phyloP scores from a whole-genome alignment of 805 yeast genomes.

The Kluyveromyces siamensis region DNA sequence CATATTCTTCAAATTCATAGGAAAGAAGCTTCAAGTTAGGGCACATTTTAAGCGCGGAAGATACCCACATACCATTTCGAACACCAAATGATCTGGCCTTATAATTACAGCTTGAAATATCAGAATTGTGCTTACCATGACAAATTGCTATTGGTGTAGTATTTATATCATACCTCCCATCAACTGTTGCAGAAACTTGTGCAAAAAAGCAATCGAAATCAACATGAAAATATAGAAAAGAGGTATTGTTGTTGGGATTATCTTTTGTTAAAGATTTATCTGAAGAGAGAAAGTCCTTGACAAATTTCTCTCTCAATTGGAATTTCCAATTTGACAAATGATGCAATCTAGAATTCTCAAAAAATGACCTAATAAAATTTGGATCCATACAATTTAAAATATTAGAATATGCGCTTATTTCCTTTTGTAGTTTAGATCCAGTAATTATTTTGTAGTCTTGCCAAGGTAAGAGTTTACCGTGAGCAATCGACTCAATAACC shows the following conservation, averaged over 20 bases:
- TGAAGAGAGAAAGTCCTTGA: slow-evolving; percentile 35
- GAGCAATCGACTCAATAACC: slow-evolving; percentile 58
- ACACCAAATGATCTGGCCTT: slow-evolving; percentile 74
- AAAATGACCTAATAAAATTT: slow-evolving; percentile 59
- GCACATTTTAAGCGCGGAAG: slow-evolving; percentile 53
- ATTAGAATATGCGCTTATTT: slow-evolving; percentile 18
- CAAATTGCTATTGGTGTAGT: slow-evolving; percentile 54
- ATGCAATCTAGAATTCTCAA: slow-evolving; percentile 76
- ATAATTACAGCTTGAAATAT: slow-evolving; percentile 88
- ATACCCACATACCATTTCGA: slow-evolving; percentile 84
- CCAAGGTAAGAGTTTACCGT: slow-evolving; percentile 54
- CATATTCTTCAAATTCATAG: slow-evolving; percentile 71
- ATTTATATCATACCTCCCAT: slow-evolving; percentile 33
- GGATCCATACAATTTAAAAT: slow-evolving; percentile 64
- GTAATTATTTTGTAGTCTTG: slow-evolving; percentile 46
- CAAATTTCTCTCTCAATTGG: slow-evolving; percentile 53
- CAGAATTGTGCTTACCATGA: slow-evolving; percentile 45
- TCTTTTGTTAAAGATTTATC: slow-evolving; percentile 7
- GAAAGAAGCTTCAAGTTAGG: slow-evolving; percentile 56
- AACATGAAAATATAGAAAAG: slow-evolving; percentile 52
- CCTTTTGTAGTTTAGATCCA: background rate
- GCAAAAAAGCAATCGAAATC: slow-evolving; percentile 96
- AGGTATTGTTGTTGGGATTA: slow-evolving; percentile 5
- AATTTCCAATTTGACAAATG: slow-evolving; percentile 85
- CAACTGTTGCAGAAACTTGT: slow-evolving; percentile 59